Evolutionary conservation across 371 early-diverging fungal species (phyloP).

Genomic region (Mucor sp.): DNA sequence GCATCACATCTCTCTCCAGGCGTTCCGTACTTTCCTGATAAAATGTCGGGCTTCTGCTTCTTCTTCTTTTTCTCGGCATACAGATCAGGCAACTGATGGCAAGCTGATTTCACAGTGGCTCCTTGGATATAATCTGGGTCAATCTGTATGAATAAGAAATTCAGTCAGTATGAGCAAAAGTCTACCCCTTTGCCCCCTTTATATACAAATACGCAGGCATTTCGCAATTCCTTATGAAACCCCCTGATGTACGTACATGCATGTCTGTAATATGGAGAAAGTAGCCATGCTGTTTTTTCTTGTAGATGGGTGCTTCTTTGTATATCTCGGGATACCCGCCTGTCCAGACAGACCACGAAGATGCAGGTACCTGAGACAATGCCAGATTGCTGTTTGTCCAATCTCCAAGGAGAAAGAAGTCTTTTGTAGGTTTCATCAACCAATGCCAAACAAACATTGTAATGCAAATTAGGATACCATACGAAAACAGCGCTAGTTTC

Average conservation of each 20-base stretch:
- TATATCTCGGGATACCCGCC: slow-evolving; percentile 9
- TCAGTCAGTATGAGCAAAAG: not conserved
- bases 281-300: slow-evolving; percentile 36
- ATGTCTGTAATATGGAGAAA: slow-evolving; percentile 81
- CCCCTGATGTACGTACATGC: slow-evolving; percentile 48
- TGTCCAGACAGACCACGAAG: slow-evolving; percentile 6
- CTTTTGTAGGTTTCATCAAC: not conserved
- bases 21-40: slow-evolving; percentile 40
- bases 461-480: not conserved
- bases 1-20: slow-evolving; percentile 71
- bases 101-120: slow-evolving; percentile 55
- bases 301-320: not conserved
- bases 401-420: not conserved
- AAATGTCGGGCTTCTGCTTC: not conserved
- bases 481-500: slow-evolving; percentile 1
- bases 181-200: not conserved
- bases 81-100: slow-evolving; percentile 36
- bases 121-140: slow-evolving; percentile 57
- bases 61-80: slow-evolving; percentile 13
- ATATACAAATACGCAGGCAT: not conserved
- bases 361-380: not conserved
- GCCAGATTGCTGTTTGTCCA: slow-evolving; percentile 2
- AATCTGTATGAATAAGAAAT: slow-evolving; percentile 23
- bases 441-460: slow-evolving; percentile 6
- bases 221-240: not conserved